Evolutionary conservation across 352 stramenopile genomes (phyloP).

Genomic region (Pythium dissotocum): DNA sequence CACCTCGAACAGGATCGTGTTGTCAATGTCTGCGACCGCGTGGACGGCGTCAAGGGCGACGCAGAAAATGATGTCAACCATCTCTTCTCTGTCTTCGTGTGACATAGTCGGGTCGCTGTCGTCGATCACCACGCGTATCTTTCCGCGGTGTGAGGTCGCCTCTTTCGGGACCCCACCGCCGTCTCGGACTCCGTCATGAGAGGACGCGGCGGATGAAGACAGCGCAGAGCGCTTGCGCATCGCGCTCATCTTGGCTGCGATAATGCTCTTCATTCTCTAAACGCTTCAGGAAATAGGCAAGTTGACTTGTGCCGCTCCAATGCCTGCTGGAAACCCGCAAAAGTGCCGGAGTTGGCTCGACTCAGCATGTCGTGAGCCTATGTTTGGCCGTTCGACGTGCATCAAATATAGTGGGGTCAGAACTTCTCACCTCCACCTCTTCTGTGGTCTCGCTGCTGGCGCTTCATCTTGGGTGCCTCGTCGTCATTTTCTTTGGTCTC

Average conservation of each 20-base stretch:
- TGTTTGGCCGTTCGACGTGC: not conserved
- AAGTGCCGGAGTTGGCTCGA: not conserved
- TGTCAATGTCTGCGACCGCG: slow-evolving; percentile 37
- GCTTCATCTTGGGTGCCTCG: not conserved
- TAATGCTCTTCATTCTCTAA: slow-evolving; percentile 27
- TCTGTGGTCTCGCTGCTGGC: not conserved
- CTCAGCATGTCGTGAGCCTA: not conserved
- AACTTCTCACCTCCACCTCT: slow-evolving; percentile 21
- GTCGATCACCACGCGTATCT: slow-evolving; percentile 33
- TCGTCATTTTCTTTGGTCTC: slow-evolving; percentile 4
- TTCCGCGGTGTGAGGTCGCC: slow-evolving; percentile 43
- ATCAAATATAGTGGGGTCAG: slow-evolving; percentile 10
- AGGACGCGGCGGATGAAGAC: slow-evolving; percentile 19
- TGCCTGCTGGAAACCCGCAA: not conserved
- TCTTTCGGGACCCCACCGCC: slow-evolving; percentile 26
- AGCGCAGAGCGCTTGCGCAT: slow-evolving; percentile 30
- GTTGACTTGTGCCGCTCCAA: not conserved
- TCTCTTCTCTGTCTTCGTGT: not conserved
- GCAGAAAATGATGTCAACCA: slow-evolving; percentile 45
- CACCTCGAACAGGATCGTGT: slow-evolving; percentile 45
- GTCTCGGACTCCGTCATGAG: not conserved
- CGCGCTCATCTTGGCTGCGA: slow-evolving; percentile 28
- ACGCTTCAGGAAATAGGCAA: not conserved
- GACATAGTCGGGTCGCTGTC: not conserved
- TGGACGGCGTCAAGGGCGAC: slow-evolving; percentile 42